These are phyloP conservation scores for Ogataea philodendri DNA, from an alignment of 805 yeast species.

Conservation along the genomic window DNA sequence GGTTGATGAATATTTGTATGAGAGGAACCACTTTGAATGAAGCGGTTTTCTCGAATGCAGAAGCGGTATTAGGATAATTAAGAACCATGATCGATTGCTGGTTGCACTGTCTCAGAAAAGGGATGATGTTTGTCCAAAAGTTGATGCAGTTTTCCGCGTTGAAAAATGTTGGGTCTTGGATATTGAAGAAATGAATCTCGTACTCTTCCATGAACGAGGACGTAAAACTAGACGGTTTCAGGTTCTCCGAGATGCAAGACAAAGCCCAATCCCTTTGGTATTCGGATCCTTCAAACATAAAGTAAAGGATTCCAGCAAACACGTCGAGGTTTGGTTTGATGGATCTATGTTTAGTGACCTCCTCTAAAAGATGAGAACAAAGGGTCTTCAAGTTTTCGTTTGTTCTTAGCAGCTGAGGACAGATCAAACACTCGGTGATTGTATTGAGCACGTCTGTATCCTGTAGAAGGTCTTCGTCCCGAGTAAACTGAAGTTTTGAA, in stretches of 20 bases:
- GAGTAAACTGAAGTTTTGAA: slow-evolving; percentile 16
- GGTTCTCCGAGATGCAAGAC: slow-evolving; percentile 25
- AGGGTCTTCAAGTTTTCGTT: slow-evolving; percentile 35
- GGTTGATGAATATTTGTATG: slow-evolving; percentile 45
- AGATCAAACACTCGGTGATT: slow-evolving; percentile 48
- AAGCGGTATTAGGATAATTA: slow-evolving; percentile 27
- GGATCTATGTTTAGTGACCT: slow-evolving; percentile 17
- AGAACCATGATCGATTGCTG: slow-evolving; percentile 35
- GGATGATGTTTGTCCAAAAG: slow-evolving; percentile 48
- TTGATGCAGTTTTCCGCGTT: slow-evolving; percentile 38
- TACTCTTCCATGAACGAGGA: slow-evolving; percentile 54
- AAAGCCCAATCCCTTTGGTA: slow-evolving; percentile 50
- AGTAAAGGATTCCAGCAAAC: slow-evolving; percentile 52
- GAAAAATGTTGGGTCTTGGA: slow-evolving; percentile 54
- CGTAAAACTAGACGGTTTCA: slow-evolving; percentile 26
- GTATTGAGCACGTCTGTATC: slow-evolving; percentile 34
- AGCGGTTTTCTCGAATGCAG: slow-evolving; percentile 21
- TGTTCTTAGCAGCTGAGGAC: slow-evolving; percentile 49
- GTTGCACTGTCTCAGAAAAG: slow-evolving; percentile 38
- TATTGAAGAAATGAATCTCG: slow-evolving; percentile 45
- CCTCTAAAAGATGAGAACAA: slow-evolving; percentile 39
- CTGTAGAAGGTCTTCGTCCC: slow-evolving; percentile 24
- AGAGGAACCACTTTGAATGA: slow-evolving; percentile 37
- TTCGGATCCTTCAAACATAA: slow-evolving; percentile 52
- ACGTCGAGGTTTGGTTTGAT: slow-evolving; percentile 16